Percentiles rank a stretch among this genome's conserved stretches.
Conservation (phyloP, 2,329 filamentous ascomycete species). For the Aureobasidium subglaciale region DNA sequence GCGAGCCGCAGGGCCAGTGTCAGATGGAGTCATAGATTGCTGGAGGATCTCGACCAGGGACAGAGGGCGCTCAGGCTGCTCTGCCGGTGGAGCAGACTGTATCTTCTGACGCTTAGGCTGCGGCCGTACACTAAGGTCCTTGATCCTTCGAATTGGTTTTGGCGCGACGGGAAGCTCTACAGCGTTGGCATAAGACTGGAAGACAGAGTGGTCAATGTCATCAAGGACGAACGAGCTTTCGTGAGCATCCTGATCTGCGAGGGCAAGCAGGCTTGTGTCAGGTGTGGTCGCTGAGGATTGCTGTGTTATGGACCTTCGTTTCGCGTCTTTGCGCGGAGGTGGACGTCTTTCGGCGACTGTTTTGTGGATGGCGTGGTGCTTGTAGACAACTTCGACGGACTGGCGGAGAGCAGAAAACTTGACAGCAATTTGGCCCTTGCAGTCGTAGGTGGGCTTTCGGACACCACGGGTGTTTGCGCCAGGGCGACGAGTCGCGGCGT, state of each 20-base stretch:
- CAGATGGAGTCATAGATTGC: constrained; percentile 15
- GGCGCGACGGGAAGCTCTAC: background rate
- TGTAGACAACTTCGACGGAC: constrained; percentile 40
- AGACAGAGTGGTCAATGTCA: background rate
- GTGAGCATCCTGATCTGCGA: background rate
- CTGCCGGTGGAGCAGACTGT: background rate
- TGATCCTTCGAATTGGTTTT: constrained; percentile 1
- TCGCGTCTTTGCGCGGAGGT: constrained; percentile 26
- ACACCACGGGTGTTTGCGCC: constrained; percentile 12
- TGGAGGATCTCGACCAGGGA: constrained; percentile 25
- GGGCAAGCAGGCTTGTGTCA: background rate
- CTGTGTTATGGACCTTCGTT: background rate
- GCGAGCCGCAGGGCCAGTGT: background rate
- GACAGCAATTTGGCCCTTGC: constrained; percentile 40
- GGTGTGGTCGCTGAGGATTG: background rate
- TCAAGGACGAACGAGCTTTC: background rate
- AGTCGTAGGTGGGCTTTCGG: constrained; percentile 42
- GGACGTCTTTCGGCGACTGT: constrained; percentile 40
- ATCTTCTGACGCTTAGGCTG: constrained; percentile 11
- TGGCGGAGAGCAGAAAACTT: constrained; percentile 40
- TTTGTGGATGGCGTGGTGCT: constrained; percentile 40
- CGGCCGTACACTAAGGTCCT: background rate
- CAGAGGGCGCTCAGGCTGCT: constrained; percentile 18
- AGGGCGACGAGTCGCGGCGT: constrained; percentile 18
- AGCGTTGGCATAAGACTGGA: constrained; percentile 10